These are phyloP conservation scores for Phtheirospermum japonicum DNA, from an alignment of 257 asterid species.

Conservation along the genomic window DNA sequence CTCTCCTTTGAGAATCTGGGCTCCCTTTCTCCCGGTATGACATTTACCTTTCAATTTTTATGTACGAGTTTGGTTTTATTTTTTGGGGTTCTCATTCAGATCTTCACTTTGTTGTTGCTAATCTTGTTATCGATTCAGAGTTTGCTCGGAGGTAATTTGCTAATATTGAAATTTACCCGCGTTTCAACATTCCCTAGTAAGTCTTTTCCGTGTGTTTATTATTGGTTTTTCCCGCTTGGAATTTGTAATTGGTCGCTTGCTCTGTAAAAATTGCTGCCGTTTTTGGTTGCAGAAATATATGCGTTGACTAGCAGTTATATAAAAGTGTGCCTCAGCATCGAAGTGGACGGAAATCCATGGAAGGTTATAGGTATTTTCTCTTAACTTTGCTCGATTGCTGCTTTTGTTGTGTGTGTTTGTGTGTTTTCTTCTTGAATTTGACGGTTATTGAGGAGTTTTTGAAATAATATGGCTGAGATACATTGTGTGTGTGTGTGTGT, in stretches of 20 bases:
- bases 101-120: no score
- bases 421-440: no score
- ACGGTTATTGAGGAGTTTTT: no score
- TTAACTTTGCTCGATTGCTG: constrained; percentile 1
- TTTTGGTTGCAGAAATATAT: constrained; percentile 45
- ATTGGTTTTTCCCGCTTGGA: not conserved
- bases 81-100: no score
- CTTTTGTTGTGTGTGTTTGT: not conserved
- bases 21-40: no score
- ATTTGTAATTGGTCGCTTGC: not conserved
- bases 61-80: no score
- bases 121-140: no score
- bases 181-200: constrained; percentile 56
- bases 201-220: constrained; percentile 10
- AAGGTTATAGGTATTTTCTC: constrained; percentile 69
- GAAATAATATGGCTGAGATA: no score
- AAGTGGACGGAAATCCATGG: constrained; percentile 94
- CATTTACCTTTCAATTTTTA: no score
- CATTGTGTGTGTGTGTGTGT: not conserved
- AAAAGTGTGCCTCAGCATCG: constrained; percentile 85
- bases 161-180: constrained; percentile 34
- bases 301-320: constrained; percentile 89
- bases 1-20: no score
- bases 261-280: not conserved
- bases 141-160: no score